Evolutionary conservation across 257 asterid species (phyloP).

Genomic region (Catharanthus roseus): DNA sequence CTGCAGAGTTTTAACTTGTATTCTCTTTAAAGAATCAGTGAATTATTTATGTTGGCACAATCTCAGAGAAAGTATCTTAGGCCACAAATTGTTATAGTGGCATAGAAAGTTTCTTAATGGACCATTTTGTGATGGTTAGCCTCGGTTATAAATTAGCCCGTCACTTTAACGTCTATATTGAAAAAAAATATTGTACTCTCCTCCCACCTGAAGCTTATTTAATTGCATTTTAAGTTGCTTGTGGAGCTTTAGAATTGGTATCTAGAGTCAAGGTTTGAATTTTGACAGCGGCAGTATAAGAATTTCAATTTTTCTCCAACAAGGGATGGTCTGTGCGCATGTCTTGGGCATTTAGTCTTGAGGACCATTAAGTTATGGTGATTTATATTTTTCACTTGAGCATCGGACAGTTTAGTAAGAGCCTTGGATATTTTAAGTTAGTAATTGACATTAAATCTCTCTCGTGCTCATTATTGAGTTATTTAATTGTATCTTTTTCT

Average conservation of each 20-base stretch:
- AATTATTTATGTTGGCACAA: neutral
- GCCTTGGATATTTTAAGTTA: too few species aligned
- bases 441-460: too few species aligned
- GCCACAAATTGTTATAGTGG: neutral
- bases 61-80: neutral
- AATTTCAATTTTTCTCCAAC: too few species aligned
- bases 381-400: too few species aligned
- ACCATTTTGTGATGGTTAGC: neutral
- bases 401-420: too few species aligned
- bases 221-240: neutral
- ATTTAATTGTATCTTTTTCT: neutral
- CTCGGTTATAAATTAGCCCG: neutral
- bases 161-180: neutral
- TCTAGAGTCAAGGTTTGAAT: too few species aligned
- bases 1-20: neutral
- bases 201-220: neutral
- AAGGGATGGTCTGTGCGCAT: too few species aligned
- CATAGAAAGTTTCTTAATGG: neutral
- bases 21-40: neutral
- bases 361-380: too few species aligned
- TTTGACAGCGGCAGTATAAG: too few species aligned
- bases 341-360: too few species aligned
- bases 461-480: neutral
- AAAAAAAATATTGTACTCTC: neutral
- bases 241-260: too few species aligned